Evolutionary conservation across 352 stramenopile genomes (phyloP).

Genomic region (Pythium dissotocum): DNA sequence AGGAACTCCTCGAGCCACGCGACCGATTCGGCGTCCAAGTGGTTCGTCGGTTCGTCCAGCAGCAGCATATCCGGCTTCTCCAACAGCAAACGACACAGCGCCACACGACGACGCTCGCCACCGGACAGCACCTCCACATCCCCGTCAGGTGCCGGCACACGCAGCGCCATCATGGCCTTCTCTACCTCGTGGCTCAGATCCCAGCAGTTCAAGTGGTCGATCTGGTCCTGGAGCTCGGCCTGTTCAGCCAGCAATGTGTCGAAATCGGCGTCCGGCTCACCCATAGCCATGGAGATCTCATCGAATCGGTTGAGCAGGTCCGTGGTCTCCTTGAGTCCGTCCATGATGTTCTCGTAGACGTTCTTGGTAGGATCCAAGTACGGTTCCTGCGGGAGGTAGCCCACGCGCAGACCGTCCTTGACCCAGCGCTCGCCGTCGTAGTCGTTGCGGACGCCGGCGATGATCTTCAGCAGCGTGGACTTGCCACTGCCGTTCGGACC

Average conservation of each 20-base stretch:
- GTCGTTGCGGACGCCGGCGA: constrained; percentile 89
- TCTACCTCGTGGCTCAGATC: constrained; percentile 80
- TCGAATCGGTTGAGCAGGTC: constrained; percentile 82
- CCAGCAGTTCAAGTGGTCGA: constrained; percentile 86
- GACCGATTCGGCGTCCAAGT: constrained; percentile 97
- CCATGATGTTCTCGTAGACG: constrained; percentile 91
- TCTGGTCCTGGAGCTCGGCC: constrained; percentile 84
- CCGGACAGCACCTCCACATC: constrained; percentile 84
- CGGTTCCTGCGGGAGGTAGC: constrained; percentile 88
- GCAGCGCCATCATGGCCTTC: constrained; percentile 78
- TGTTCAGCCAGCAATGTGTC: constrained; percentile 84
- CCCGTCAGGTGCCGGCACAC: constrained; percentile 65
- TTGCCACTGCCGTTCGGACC: constrained; percentile 95
- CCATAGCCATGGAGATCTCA: constrained; percentile 87
- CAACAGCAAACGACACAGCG: constrained; percentile 94
- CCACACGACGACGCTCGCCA: constrained; percentile 95
- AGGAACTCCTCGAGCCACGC: constrained; percentile 98
- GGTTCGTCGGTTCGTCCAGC: constrained; percentile 98
- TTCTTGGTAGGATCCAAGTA: constrained; percentile 83
- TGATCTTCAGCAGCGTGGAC: constrained; percentile 96
- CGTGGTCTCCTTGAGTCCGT: constrained; percentile 84
- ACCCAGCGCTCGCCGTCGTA: constrained; percentile 89
- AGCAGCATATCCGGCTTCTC: constrained; percentile 97
- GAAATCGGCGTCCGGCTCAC: constrained; percentile 89
- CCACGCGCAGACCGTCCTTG: constrained; percentile 82